Percentiles rank a stretch among this genome's conserved stretches.
These are phyloP conservation scores for Setaria viridis DNA, from an alignment of 202 grass and related monocot species.

Conservation along the genomic window DNA sequence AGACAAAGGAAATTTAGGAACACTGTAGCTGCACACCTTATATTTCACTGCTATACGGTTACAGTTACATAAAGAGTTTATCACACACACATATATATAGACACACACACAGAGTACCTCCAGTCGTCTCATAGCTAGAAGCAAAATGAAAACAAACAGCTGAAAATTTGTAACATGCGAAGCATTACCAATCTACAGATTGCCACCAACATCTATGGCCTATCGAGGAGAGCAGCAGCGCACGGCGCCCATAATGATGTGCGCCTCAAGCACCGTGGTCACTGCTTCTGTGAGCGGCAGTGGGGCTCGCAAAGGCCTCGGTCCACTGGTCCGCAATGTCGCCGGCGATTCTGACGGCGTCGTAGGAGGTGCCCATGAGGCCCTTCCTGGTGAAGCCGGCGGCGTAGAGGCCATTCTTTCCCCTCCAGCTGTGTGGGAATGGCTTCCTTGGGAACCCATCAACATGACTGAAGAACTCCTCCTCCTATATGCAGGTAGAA, in stretches of 20 bases:
- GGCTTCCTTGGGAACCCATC: constrained; percentile 70
- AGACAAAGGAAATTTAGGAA: not conserved
- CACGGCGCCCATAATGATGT: not conserved
- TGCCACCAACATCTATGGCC: not conserved
- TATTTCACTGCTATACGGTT: not conserved
- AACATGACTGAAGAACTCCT: constrained; percentile 60
- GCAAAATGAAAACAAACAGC: not conserved
- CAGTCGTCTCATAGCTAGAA: not conserved
- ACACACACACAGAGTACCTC: not conserved
- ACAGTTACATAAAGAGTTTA: not conserved
- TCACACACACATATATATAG: not conserved
- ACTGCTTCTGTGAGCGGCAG: not conserved
- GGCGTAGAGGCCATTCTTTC: constrained; percentile 74
- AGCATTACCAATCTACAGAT: not conserved
- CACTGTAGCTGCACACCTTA: not conserved
- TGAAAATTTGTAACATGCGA: not conserved
- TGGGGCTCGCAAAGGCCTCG: constrained; percentile 48
- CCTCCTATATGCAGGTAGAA: constrained; percentile 43
- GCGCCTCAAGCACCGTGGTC: not conserved
- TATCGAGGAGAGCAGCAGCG: not conserved
- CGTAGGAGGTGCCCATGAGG: constrained; percentile 74
- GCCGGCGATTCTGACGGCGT: constrained; percentile 60
- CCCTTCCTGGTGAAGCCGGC: constrained; percentile 73
- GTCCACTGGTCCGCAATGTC: constrained; percentile 72
- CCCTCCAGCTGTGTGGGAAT: constrained; percentile 81